Evolutionary conservation across 2,329 filamentous ascomycete genomes (phyloP).

Genomic region (Ampelomyces quisqualis): DNA sequence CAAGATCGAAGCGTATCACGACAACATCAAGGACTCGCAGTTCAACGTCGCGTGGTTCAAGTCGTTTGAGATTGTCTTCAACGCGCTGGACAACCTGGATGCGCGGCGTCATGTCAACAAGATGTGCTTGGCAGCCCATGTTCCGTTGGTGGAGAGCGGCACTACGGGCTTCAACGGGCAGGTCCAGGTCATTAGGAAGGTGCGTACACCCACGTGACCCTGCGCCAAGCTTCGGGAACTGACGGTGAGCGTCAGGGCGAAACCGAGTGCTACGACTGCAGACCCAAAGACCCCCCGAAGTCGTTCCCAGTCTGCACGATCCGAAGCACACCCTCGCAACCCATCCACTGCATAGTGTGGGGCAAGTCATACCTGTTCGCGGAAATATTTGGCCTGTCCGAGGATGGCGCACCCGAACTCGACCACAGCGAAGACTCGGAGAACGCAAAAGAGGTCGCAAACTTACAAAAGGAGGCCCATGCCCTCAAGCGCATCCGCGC

Average conservation of each 20-base stretch:
- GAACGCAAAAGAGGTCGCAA: constrained; percentile 84
- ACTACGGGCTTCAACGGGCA: constrained; percentile 98
- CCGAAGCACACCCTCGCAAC: constrained; percentile 90
- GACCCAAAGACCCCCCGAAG: constrained; percentile 84
- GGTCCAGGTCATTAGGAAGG: constrained; percentile 92
- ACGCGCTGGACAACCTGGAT: constrained; percentile 93
- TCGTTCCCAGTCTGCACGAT: constrained; percentile 97
- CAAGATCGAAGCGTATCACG: constrained; percentile 84
- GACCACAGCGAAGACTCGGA: constrained; percentile 79
- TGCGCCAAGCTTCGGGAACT: neutral
- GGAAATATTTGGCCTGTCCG: constrained; percentile 89
- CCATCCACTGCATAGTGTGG: constrained; percentile 99
- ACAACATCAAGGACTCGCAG: constrained; percentile 86
- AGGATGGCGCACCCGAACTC: constrained; percentile 77
- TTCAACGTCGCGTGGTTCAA: constrained; percentile 91
- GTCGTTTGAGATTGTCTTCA: constrained; percentile 84
- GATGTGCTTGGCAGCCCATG: constrained; percentile 90
- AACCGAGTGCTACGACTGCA: constrained; percentile 96
- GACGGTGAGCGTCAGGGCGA: constrained; percentile 55
- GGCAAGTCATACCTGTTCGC: constrained; percentile 94
- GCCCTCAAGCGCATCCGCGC: constrained; percentile 80
- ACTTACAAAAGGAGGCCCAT: constrained; percentile 78
- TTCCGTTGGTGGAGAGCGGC: constrained; percentile 92
- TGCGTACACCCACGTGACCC: constrained; percentile 23
- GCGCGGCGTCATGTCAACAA: constrained; percentile 92